Base-by-base conservation (phyloP, 2,329 filamentous ascomycete genomes). In the Trichocomaceae sp. region DNA sequence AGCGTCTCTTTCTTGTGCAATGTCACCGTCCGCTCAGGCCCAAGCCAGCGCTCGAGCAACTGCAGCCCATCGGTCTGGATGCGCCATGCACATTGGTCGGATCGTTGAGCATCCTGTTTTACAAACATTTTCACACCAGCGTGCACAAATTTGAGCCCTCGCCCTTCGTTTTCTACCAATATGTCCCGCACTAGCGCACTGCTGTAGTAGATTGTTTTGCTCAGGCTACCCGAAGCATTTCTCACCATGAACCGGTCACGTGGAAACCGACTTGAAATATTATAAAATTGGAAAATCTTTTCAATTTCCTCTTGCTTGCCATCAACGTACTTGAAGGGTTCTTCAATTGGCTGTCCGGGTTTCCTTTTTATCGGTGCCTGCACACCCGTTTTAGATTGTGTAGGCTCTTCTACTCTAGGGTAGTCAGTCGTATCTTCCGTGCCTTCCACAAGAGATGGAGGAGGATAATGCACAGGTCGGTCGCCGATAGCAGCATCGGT, bases 91-190 rank as follows among this genome's bases (percentile, higher is more conserved):
- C 91, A 96, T 33, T 93, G 87, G 53, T 91, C 86, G 35, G 86
- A 85, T 5, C 85, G 87, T 57, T 95, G 91, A 0, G 89, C 87
- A 66, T 96, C 90, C 71, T 97, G 92, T 77, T 95, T 96, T 78
- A 97, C 93, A 70, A 95, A 99, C 90, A 97, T 97, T 75, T 95
- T 95, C 33, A 99, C 91, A 60, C 93, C 93, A 50, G 87, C 92
- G 72, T 99, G 93, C 49, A 99, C 88, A 68, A 99, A 96, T 70
- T 93, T 95, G 72, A 97, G 86, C 46, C 90, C 90, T 26, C 87
- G 85, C 44, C 90, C 88, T 71, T 96, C 90, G 69, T 99, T 99
- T 66, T 86, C 81, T 3, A 80, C 82, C 3, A 99, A 80, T 52
- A 99, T 93, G 60, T 92, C 87, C 31, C 90, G 87, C 20, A 90